These are phyloP conservation scores for Talaromyces amestolkiae DNA, from an alignment of 2,329 filamentous ascomycete genomes.

Conservation along the genomic window DNA sequence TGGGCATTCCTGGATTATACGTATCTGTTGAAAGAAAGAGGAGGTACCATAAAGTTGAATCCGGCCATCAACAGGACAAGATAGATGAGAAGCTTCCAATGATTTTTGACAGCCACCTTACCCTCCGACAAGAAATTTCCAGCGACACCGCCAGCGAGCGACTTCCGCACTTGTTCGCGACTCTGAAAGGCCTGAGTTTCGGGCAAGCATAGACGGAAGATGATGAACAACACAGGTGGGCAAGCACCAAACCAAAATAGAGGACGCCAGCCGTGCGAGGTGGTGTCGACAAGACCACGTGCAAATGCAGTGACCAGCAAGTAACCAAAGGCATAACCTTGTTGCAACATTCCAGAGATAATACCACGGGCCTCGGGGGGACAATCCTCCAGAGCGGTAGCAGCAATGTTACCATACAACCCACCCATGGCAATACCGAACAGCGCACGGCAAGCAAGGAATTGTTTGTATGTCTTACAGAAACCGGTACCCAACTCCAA, in stretches of 20 bases:
- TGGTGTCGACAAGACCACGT: constrained; percentile 60
- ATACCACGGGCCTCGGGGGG: constrained; percentile 58
- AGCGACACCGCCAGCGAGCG: constrained; percentile 56
- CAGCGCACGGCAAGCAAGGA: constrained; percentile 58
- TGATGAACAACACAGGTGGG: constrained; percentile 76
- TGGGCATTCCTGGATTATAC: background rate
- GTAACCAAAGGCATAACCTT: constrained; percentile 64
- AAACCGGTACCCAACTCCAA: constrained; percentile 62
- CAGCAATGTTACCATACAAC: constrained; percentile 60
- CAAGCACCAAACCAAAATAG: constrained; percentile 86
- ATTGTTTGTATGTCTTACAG: constrained; percentile 56
- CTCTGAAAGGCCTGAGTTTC: constrained; percentile 73
- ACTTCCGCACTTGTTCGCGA: constrained; percentile 62
- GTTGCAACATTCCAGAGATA: constrained; percentile 61
- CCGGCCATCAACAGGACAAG: constrained; percentile 84
- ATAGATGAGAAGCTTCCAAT: constrained; percentile 79
- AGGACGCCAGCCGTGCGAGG: constrained; percentile 75
- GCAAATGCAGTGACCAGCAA: constrained; percentile 59
- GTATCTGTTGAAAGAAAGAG: background rate
- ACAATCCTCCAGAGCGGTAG: constrained; percentile 62
- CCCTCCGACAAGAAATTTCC: constrained; percentile 72
- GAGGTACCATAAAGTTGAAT: constrained; percentile 76
- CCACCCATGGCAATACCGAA: constrained; percentile 66
- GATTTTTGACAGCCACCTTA: constrained; percentile 71
- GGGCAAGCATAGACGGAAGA: constrained; percentile 72